These are phyloP conservation scores for Acanthamoeba royreba DNA, from an alignment of 208 protist species.

Conservation along the genomic window DNA sequence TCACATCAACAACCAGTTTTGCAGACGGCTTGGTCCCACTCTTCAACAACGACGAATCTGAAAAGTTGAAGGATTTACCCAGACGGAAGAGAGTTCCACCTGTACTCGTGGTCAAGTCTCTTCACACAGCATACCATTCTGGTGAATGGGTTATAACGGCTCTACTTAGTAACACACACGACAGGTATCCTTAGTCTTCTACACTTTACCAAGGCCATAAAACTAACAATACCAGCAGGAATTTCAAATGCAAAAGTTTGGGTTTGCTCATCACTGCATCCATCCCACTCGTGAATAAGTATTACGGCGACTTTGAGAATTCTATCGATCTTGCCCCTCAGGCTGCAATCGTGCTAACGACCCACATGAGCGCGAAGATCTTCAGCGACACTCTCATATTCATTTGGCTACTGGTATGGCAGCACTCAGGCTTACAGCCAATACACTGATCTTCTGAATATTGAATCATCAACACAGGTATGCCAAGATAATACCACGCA, in stretches of 20 bases:
- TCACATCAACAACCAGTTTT: background rate
- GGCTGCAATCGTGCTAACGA: background rate
- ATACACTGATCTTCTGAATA: no score
- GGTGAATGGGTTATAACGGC: background rate
- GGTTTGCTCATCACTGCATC: background rate
- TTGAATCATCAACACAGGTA: background rate
- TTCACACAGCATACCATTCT: background rate
- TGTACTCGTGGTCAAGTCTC: background rate
- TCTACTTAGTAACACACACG: background rate
- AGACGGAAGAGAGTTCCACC: no score
- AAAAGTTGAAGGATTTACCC: no score
- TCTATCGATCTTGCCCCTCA: background rate
- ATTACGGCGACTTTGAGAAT: background rate
- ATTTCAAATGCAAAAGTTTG: background rate
- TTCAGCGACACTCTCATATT: background rate
- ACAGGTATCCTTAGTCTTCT: background rate
- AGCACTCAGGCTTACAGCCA: no score
- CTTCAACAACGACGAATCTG: background rate
- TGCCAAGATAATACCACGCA: background rate
- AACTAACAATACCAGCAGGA: no score
- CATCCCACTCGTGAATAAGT: background rate
- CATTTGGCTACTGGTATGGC: background rate
- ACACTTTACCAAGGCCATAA: background rate
- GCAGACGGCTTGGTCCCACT: background rate
- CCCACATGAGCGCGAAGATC: background rate